Evolutionary conservation across 2,329 filamentous ascomycete genomes (phyloP), one percentile per base, ranked within the genome.

Genomic region (Fusarium continuum): DNA sequence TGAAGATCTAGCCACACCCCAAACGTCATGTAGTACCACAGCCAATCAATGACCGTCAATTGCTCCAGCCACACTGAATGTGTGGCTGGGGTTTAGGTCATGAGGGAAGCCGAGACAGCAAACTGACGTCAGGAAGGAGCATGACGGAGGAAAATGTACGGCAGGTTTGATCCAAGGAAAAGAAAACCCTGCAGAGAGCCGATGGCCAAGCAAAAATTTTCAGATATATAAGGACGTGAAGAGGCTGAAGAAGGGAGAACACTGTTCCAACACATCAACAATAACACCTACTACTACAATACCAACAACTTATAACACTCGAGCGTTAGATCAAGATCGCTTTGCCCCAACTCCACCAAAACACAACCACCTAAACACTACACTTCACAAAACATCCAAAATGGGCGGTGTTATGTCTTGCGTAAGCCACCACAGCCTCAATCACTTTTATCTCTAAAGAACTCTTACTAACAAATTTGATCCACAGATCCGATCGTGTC

Each of bases 401-500:
- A 94, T 95, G 91, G 91, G 91, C 80, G 91, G 89, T 77, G 88
- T 95, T 73, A 82, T 92, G 68, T 93, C 91, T 75, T 93, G 91
- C 75, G 91, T 94, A 91, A 73, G 90, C 85, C 46, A 16, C 20
- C 48, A 31, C 11, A 50, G n/a, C 20, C 25, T 35, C 36, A 40
- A n/a, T 34, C 8, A 16, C n/a, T 8, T 10, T 19, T 20, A 11
- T 7, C 20, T 26, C 32, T 11, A 17, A 17, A 16, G 14, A 20
- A 20, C n/a, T 16, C 8, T n/a, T 5, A n/a, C 64, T 70, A 64
- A 73, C 64, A 6, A 22, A 16, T 14, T 9, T 13, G 20, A 26
- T 7, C 20, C 22, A 32, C 34, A 90, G 87, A 82, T 91, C 73
- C 69, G 81, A 72, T 79, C 79, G 71, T 75, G 85, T 74, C 83